Conservation (phyloP, 495 filamentous ascomycete species). For the Tuber calosporum region DNA sequence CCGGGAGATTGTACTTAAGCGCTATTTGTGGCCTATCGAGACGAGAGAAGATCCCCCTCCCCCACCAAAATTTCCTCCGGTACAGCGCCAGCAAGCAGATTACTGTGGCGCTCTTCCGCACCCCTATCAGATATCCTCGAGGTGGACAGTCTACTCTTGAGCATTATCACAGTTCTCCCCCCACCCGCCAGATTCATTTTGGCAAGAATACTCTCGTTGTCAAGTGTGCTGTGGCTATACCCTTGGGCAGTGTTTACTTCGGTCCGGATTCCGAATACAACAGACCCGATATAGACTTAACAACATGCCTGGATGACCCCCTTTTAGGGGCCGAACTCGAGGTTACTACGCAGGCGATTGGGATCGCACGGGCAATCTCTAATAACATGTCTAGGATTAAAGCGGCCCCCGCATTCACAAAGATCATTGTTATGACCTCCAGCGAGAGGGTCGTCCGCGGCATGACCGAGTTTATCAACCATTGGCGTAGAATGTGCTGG, state of each 20-base stretch:
- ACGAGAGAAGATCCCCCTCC: not conserved
- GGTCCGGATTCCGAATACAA: constrained; percentile 20
- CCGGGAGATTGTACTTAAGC: not conserved
- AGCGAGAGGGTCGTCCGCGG: constrained; percentile 5
- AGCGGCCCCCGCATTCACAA: constrained; percentile 9
- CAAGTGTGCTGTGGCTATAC: not conserved
- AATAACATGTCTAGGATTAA: constrained; percentile 10
- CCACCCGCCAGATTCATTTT: not conserved
- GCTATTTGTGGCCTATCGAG: not conserved
- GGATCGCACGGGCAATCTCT: constrained; percentile 1
- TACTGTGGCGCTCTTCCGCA: not conserved
- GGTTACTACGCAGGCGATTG: constrained; percentile 12
- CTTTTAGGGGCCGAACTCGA: constrained; percentile 13
- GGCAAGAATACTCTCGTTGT: constrained; percentile 17
- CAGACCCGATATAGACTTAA: not conserved
- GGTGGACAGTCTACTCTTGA: not conserved
- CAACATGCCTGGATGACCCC: not conserved
- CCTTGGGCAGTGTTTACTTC: constrained; percentile 7
- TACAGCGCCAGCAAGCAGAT: not conserved
- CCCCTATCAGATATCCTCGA: not conserved
- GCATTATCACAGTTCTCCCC: not conserved
- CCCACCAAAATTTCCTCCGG: not conserved
- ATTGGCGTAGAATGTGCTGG: constrained; percentile 12
- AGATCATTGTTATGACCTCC: constrained; percentile 14
- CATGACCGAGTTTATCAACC: constrained; percentile 15